A percentile compares a stretch with the other conserved stretches of the same genome.
Evolutionary conservation across 257 asterid genomes (phyloP).

Genomic region (Capsicum rhomboideum): DNA sequence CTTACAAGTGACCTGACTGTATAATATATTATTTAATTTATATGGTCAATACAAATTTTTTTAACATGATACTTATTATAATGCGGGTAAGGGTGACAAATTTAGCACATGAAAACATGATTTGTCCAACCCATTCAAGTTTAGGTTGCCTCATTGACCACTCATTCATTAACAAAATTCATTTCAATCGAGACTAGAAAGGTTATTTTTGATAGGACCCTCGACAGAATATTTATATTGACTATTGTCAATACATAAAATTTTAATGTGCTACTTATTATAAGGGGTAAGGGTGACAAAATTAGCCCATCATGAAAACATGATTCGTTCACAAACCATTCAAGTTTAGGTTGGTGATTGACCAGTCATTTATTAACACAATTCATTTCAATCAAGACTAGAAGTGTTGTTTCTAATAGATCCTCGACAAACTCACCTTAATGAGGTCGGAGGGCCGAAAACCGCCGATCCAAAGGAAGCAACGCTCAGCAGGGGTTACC

Average conservation of each 20-base stretch:
- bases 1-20: not conserved
- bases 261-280: not conserved
- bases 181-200: too few relatives aligned
- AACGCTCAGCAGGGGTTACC: slow-evolving; percentile 79
- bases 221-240: not conserved
- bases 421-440: slow-evolving; percentile 31
- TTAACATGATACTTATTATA: not conserved
- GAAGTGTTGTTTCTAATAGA: too few relatives aligned
- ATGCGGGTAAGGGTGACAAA: not conserved
- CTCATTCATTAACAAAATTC: too few relatives aligned
- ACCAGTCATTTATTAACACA: not conserved
- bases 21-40: too few relatives aligned
- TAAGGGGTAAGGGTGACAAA: too few relatives aligned
- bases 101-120: not conserved
- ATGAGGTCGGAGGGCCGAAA: slow-evolving; percentile 84
- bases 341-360: not conserved
- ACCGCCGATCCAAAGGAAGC: slow-evolving; percentile 96
- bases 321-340: not conserved
- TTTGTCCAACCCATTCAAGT: too few relatives aligned
- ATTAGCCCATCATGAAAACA: too few relatives aligned
- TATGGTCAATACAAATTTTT: not conserved
- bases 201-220: too few relatives aligned
- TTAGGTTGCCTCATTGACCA: too few relatives aligned
- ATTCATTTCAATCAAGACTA: not conserved
- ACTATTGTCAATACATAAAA: not conserved